These are phyloP conservation scores for Ustilago sp. DNA, from an alignment of 1,284 basidiomycete genomes.

Conservation along the genomic window DNA sequence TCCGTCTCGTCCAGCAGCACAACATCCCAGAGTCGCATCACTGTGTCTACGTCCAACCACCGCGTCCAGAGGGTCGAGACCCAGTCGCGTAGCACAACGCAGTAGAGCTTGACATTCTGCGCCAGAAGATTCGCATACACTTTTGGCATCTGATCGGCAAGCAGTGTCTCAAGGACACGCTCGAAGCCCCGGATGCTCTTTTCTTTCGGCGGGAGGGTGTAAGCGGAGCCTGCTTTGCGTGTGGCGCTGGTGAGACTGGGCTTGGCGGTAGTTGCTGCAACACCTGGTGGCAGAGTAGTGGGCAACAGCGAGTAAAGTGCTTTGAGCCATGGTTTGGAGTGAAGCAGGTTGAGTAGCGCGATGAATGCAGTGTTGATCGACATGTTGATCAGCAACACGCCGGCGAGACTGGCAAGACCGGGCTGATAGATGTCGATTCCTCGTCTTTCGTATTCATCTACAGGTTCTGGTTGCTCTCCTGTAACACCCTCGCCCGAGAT, in stretches of 20 bases:
- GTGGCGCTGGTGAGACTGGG: neutral
- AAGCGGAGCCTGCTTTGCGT: constrained; percentile 15
- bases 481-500: neutral
- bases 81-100: constrained; percentile 56
- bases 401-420: constrained; percentile 75
- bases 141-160: constrained; percentile 93
- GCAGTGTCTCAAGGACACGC: constrained; percentile 90
- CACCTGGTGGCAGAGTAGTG: constrained; percentile 1
- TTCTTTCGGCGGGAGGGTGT: constrained; percentile 31
- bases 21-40: constrained; percentile 62
- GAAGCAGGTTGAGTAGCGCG: constrained; percentile 82
- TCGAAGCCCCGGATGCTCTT: constrained; percentile 33
- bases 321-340: constrained; percentile 59
- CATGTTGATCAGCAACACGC: constrained; percentile 90
- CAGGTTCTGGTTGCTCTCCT: neutral
- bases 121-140: constrained; percentile 72
- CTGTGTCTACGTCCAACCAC: constrained; percentile 62
- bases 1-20: constrained; percentile 63
- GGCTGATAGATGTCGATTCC: constrained; percentile 59
- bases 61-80: constrained; percentile 54
- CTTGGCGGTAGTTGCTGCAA: neutral
- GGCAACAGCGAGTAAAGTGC: constrained; percentile 58
- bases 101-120: constrained; percentile 43
- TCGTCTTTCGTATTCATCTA: constrained; percentile 31
- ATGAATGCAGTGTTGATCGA: constrained; percentile 80